Evolutionary conservation across 768 basidiomycete species (phyloP).

Genomic region (Cystofilobasidium bisporidii): DNA sequence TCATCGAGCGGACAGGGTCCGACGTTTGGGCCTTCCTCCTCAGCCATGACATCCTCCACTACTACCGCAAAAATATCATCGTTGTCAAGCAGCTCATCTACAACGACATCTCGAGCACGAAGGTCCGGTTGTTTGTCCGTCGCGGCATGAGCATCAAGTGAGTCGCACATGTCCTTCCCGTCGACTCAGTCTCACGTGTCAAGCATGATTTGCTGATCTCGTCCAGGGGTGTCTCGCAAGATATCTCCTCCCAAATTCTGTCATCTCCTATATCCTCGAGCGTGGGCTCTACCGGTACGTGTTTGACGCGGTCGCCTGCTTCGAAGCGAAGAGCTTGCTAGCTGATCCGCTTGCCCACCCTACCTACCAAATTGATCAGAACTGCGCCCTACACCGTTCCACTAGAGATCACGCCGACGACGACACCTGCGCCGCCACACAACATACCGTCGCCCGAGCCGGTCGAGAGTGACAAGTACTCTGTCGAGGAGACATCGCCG

Average conservation of each 20-base stretch:
- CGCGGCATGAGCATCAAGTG: slow-evolving; percentile 46
- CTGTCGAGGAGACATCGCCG: too few relatives aligned
- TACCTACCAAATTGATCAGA: too few relatives aligned
- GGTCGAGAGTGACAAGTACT: too few relatives aligned
- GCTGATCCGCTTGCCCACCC: too few relatives aligned
- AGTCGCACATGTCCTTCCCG: too few relatives aligned
- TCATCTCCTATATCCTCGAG: slow-evolving; percentile 89
- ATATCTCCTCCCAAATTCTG: slow-evolving; percentile 80
- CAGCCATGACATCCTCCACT: slow-evolving; percentile 46
- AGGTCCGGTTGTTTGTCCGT: slow-evolving; percentile 51
- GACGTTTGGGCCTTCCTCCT: slow-evolving; percentile 54
- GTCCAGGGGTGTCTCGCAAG: too few relatives aligned
- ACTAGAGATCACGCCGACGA: slow-evolving; percentile 17
- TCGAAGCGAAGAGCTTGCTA: too few relatives aligned
- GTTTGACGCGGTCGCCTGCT: too few relatives aligned
- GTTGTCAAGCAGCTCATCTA: slow-evolving; percentile 90
- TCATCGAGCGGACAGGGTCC: slow-evolving; percentile 89
- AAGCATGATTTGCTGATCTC: too few relatives aligned
- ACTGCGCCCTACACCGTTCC: slow-evolving; percentile 12
- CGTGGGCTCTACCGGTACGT: slow-evolving; percentile 47
- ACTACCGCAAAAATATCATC: slow-evolving; percentile 62
- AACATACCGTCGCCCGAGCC: not conserved
- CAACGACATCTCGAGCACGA: slow-evolving; percentile 94
- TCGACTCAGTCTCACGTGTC: too few relatives aligned
- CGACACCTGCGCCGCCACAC: slow-evolving; percentile 10